Conservation (phyloP, 179 eudicot genomes). For the Amaranthus tricolor region DNA sequence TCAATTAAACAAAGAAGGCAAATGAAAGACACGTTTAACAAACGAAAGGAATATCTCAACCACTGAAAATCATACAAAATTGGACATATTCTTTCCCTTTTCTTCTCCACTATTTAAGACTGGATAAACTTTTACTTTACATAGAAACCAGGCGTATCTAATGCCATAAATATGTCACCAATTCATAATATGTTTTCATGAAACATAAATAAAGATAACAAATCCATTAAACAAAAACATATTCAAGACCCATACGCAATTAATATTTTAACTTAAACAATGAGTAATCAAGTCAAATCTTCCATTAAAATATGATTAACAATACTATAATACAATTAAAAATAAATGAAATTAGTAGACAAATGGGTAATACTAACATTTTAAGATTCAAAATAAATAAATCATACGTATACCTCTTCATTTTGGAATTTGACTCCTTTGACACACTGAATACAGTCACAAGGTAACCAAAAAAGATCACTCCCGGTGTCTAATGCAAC, state of each 20-base stretch:
- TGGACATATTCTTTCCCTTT: slow-evolving; percentile 7
- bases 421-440: slow-evolving; percentile 26
- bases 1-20: slow-evolving; percentile 12
- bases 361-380: not conserved
- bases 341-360: too few species aligned
- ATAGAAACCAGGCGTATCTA: slow-evolving; percentile 12
- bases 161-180: slow-evolving; percentile 9
- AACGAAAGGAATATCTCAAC: slow-evolving; percentile 31
- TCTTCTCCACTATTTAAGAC: not conserved
- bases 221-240: slow-evolving; percentile 1
- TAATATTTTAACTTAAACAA: not conserved
- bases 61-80: slow-evolving; percentile 19
- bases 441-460: slow-evolving; percentile 74
- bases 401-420: slow-evolving; percentile 34
- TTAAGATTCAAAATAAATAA: not conserved
- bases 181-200: not conserved
- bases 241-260: not conserved
- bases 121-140: slow-evolving; percentile 3
- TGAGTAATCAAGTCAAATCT: not conserved
- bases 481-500: slow-evolving; percentile 97
- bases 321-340: not conserved
- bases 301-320: not conserved
- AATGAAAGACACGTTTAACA: slow-evolving; percentile 19
- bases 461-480: slow-evolving; percentile 83
- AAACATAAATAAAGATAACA: slow-evolving; percentile 1